Evolutionary conservation across 2,329 filamentous ascomycete species (phyloP), one percentile per base, ranked within the genome.

Genomic region (Alternaria sp.): DNA sequence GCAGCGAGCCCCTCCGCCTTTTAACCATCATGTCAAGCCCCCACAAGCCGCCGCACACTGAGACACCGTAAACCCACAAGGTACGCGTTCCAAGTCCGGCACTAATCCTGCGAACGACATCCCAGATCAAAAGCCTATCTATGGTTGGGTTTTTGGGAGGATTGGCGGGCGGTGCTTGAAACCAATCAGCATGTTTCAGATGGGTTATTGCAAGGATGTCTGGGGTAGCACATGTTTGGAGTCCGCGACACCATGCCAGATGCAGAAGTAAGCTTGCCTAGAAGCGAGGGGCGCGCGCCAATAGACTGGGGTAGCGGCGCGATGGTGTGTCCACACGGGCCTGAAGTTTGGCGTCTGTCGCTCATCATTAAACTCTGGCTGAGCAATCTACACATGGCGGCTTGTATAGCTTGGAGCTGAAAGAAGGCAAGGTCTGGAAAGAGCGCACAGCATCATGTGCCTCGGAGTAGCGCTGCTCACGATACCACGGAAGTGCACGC

Each of bases 111-210:
- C 38, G 32, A 38, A 38, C 36, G 46, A 52, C n/a, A 25, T 28
- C 46, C 25, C 16, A 43, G 46, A 18, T 10, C 46, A 20, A n/a
- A 10, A 52, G 28, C 18, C 28, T 58, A 46, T 52, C 20, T 53
- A 53, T 58, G 48, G 55, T 45, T 51, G 45, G 40, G 20, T 32
- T 27, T n/a, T 20, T 34, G 11, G 14, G 22, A 27, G 44, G 22
- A 18, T 22, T 28, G 36, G 41, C 20, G 14, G 34, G 34, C 41
- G 32, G 48, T 4, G 32, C 51, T 22, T 49, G 57, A 57, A 53
- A 53, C 51, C 36, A 53, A 59, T 59, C 57, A 59, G 27, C 20
- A 38, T n/a, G 57, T 59, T 59, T 59, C 57, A 59, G 36, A 20
- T 43, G n/a, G 27, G 2, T 20, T n/a, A n/a, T 32, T 48, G 18